Percentiles rank a stretch among this genome's conserved stretches.
These are phyloP conservation scores for Tylopilus plumbeoviolaceoides DNA, from an alignment of 768 basidiomycete species.

Conservation along the genomic window DNA sequence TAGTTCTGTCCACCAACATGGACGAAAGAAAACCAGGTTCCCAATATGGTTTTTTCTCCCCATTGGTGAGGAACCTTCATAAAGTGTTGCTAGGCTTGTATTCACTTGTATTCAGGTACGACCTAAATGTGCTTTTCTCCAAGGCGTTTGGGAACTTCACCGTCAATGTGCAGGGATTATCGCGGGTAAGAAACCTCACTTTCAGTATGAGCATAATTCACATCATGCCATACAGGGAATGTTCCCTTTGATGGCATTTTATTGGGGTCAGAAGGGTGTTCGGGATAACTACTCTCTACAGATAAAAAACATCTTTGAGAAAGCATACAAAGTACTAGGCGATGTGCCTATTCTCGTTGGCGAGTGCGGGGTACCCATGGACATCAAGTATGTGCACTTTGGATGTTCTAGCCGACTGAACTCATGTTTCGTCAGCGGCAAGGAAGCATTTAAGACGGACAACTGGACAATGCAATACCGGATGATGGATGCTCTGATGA, in stretches of 20 bases:
- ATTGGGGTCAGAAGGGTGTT: slow-evolving; percentile 83
- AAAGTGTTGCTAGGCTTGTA: not conserved
- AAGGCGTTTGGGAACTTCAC: slow-evolving; percentile 84
- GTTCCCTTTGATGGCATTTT: slow-evolving; percentile 75
- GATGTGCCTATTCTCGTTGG: slow-evolving; percentile 85
- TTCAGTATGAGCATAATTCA: not conserved
- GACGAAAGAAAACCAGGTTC: slow-evolving; percentile 59
- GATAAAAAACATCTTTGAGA: slow-evolving; percentile 71
- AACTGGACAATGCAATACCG: slow-evolving; percentile 78
- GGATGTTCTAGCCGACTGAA: not conserved
- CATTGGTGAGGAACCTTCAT: slow-evolving; percentile 52
- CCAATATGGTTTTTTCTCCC: slow-evolving; percentile 66
- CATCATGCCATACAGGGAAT: slow-evolving; percentile 56
- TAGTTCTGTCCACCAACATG: slow-evolving; percentile 81
- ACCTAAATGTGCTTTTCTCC: slow-evolving; percentile 80
- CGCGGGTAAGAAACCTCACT: slow-evolving; percentile 52
- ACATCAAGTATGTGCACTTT: slow-evolving; percentile 73
- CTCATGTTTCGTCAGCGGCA: slow-evolving; percentile 42
- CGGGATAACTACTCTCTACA: slow-evolving; percentile 82
- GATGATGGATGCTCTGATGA: slow-evolving; percentile 95
- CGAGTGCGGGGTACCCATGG: slow-evolving; percentile 95
- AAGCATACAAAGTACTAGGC: slow-evolving; percentile 65
- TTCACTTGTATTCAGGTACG: slow-evolving; percentile 59
- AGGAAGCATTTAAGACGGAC: slow-evolving; percentile 65
- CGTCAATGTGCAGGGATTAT: slow-evolving; percentile 90